Percentiles rank a stretch among this genome's conserved stretches.
These are phyloP conservation scores for Staphylotrichum longicolle DNA, from an alignment of 495 filamentous ascomycete species.

Conservation along the genomic window DNA sequence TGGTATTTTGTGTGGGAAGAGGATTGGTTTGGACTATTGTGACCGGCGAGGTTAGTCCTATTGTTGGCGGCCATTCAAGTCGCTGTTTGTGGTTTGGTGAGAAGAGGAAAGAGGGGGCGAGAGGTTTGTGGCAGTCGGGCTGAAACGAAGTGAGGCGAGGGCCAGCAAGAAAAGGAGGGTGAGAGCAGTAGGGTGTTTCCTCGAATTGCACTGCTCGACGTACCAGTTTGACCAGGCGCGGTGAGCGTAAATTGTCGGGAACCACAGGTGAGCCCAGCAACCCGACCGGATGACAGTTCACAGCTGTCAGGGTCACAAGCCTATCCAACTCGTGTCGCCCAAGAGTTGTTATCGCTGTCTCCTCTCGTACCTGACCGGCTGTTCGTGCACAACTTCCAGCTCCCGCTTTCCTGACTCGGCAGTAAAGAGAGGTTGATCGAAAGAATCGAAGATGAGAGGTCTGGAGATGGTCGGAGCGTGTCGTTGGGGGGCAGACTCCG, in stretches of 20 bases:
- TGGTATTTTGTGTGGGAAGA: neutral
- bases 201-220: slow-evolving; percentile 6
- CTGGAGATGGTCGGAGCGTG: neutral
- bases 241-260: slow-evolving; percentile 20
- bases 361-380: slow-evolving; percentile 1
- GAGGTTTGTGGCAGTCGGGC: neutral
- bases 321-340: slow-evolving; percentile 9
- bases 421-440: neutral
- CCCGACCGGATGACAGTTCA: slow-evolving; percentile 17
- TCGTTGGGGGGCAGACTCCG: slow-evolving; percentile 8
- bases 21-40: neutral
- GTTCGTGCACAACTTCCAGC: neutral
- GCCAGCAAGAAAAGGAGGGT: neutral
- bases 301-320: slow-evolving; percentile 16
- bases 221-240: slow-evolving; percentile 18
- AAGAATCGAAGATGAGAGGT: neutral
- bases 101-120: neutral
- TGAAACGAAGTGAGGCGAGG: neutral
- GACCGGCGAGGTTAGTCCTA: slow-evolving; percentile 1
- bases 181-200: neutral
- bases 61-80: neutral
- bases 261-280: slow-evolving; percentile 19
- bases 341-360: slow-evolving; percentile 1
- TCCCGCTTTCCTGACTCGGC: neutral
- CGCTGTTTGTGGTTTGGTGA: slow-evolving; percentile 3